Evolutionary conservation across 495 filamentous ascomycete species (phyloP), one percentile per base, ranked within the genome.

Genomic region (Penicillium steckii): DNA sequence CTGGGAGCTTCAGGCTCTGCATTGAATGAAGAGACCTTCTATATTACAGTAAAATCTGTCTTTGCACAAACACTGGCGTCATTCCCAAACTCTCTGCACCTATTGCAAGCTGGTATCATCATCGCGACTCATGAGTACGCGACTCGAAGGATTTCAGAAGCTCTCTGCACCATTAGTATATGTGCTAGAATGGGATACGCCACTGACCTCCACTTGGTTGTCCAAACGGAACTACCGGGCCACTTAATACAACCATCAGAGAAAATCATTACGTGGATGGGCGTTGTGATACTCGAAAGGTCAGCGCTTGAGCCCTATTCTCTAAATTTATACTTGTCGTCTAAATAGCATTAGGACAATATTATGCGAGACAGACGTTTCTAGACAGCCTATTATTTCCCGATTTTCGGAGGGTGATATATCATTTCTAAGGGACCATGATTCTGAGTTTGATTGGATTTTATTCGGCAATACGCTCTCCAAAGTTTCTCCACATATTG

Each of bases 81-180:
- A 12, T 50, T 55, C 18, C 48, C 57, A 6, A 55, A 61, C 1
- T 68, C 68, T 0, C 25, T 72, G 8, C 48, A 52, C 42, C 60
- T 76, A 7, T 58, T 72, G 40, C 73, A 76, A 56, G 67, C 67
- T 13, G 62, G 62, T 13, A 52, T 69, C 8, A 44, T 76, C 8
- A 33, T 76, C 4, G 57, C 66, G 13, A 46, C 38, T 6, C 63
- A 66, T 46, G 66, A 69, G 45, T 66, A 70, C 54, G 59, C 65
- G 3, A 59, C 57, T 50, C 64, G 60, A 3, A 57, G 52, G 27
- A 46, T 57, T 5, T 55, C 72, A 13, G 51, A 49, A 3, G 65
- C 70, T 2, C 65, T 71, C 41, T 40, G 51, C 0, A 65, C 70
- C 6, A 66, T 75, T 17, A 53, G 65, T 4, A 32, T 51, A 24